A percentile compares a stretch with the other conserved stretches of the same genome.
Conservation (phyloP, 805 yeast genomes). For the Isabelozyma rhagii region DNA sequence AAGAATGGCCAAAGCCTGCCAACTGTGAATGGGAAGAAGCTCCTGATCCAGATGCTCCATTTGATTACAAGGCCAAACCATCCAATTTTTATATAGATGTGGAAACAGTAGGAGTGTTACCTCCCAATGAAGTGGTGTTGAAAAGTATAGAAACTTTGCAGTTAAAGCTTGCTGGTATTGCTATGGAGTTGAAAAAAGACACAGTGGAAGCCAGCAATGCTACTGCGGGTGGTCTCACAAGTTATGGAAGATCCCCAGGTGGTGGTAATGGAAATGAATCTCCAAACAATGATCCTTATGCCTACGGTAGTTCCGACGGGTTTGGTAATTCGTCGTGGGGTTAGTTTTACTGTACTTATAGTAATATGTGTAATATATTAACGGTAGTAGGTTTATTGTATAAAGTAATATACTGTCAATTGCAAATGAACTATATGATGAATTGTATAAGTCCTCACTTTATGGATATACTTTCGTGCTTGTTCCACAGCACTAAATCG, state of each 20-base stretch:
- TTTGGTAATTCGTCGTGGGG: slow-evolving; percentile 23
- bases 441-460: too few species aligned
- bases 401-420: background rate
- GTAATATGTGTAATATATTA: too few species aligned
- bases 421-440: too few species aligned
- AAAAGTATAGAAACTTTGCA: slow-evolving; percentile 84
- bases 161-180: slow-evolving; percentile 84
- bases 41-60: slow-evolving; percentile 80
- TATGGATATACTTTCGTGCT: background rate
- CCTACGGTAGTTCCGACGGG: slow-evolving; percentile 32
- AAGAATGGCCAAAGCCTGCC: slow-evolving; percentile 89
- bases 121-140: slow-evolving; percentile 84
- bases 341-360: background rate
- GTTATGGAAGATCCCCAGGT: slow-evolving; percentile 40
- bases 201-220: slow-evolving; percentile 35
- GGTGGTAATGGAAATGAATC: slow-evolving; percentile 23
- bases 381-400: background rate
- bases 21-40: slow-evolving; percentile 97
- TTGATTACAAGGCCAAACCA: slow-evolving; percentile 83
- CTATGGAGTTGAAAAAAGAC: slow-evolving; percentile 59
- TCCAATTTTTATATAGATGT: slow-evolving; percentile 80
- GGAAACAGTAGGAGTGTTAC: slow-evolving; percentile 87
- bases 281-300: slow-evolving; percentile 23
- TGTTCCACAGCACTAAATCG: slow-evolving; percentile 77
- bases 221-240: slow-evolving; percentile 45